Percentiles rank a stretch among this genome's conserved stretches.
Evolutionary conservation across 1,284 basidiomycete genomes (phyloP).

Genomic region (Papiliotrema nemorosa): DNA sequence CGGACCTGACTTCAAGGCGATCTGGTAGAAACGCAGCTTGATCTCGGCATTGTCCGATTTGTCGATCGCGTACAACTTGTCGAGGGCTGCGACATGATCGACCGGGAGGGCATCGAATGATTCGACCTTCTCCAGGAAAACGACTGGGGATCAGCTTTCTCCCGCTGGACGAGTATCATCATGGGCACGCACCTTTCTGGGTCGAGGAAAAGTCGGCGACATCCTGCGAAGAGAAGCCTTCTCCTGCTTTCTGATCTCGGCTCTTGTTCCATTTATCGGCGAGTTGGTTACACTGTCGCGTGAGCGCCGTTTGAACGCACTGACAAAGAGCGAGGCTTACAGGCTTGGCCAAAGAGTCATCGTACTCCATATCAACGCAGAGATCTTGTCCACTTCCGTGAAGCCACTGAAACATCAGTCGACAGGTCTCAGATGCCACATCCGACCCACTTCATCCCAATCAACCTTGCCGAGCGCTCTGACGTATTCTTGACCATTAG

Average conservation of each 20-base stretch:
- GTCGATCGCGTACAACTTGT: constrained; percentile 50
- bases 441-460: constrained; percentile 61
- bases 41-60: constrained; percentile 52
- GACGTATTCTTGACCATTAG: constrained; percentile 61
- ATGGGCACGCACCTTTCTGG: constrained; percentile 31
- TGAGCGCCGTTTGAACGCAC: neutral
- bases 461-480: constrained; percentile 69
- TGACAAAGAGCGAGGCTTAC: constrained; percentile 16
- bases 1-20: constrained; percentile 51
- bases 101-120: constrained; percentile 39
- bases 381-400: constrained; percentile 75
- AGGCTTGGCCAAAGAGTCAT: constrained; percentile 67
- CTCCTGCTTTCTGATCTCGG: constrained; percentile 52
- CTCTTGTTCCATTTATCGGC: constrained; percentile 73
- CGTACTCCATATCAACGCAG: constrained; percentile 78
- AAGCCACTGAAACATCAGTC: constrained; percentile 66
- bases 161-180: neutral
- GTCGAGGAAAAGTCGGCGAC: constrained; percentile 39
- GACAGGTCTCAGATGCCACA: constrained; percentile 20
- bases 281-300: constrained; percentile 54
- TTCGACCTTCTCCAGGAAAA: constrained; percentile 53
- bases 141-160: constrained; percentile 26
- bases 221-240: constrained; percentile 40
- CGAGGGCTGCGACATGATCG: constrained; percentile 42
- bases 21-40: constrained; percentile 52